Evolutionary conservation across 148 eudicot genomes (phyloP).

Genomic region (Vaccinium darrowii): DNA sequence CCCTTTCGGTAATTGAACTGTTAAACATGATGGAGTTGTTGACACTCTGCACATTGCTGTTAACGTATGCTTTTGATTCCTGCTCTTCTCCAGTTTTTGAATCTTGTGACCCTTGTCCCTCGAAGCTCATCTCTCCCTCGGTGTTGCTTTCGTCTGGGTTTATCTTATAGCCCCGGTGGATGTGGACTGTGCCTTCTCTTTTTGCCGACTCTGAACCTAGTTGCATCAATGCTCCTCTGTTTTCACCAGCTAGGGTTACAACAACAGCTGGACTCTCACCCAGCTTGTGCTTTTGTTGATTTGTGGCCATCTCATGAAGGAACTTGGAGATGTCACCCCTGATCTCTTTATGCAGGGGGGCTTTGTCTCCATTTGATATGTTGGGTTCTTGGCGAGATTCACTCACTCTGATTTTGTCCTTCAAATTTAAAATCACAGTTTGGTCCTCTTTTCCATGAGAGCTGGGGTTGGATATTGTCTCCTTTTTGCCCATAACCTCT

Average conservation of each 20-base stretch:
- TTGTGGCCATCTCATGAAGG: slow-evolving; percentile 33
- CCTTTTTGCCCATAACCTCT: not conserved
- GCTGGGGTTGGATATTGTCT: slow-evolving; percentile 6
- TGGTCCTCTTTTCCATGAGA: not conserved
- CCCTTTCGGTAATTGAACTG: slow-evolving; percentile 44
- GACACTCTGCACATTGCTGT: slow-evolving; percentile 71
- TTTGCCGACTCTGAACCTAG: slow-evolving; percentile 40
- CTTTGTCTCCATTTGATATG: not conserved
- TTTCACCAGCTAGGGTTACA: slow-evolving; percentile 76
- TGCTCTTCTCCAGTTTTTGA: slow-evolving; percentile 31
- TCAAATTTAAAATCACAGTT: not conserved
- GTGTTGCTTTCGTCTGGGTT: slow-evolving; percentile 43
- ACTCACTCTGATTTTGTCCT: slow-evolving; percentile 7
- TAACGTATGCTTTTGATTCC: slow-evolving; percentile 43
- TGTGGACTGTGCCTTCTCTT: slow-evolving; percentile 48
- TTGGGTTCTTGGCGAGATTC: slow-evolving; percentile 17
- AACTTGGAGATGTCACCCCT: slow-evolving; percentile 45
- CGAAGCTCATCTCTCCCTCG: slow-evolving; percentile 46
- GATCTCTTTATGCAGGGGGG: slow-evolving; percentile 40
- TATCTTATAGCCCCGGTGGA: slow-evolving; percentile 60
- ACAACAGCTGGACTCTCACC: slow-evolving; percentile 43
- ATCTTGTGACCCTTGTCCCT: slow-evolving; percentile 24
- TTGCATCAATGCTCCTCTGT: slow-evolving; percentile 74
- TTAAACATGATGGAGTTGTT: slow-evolving; percentile 69
- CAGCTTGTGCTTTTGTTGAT: slow-evolving; percentile 29